Conservation (phyloP, 2,329 filamentous ascomycete genomes). For the Epichloe festucae region DNA sequence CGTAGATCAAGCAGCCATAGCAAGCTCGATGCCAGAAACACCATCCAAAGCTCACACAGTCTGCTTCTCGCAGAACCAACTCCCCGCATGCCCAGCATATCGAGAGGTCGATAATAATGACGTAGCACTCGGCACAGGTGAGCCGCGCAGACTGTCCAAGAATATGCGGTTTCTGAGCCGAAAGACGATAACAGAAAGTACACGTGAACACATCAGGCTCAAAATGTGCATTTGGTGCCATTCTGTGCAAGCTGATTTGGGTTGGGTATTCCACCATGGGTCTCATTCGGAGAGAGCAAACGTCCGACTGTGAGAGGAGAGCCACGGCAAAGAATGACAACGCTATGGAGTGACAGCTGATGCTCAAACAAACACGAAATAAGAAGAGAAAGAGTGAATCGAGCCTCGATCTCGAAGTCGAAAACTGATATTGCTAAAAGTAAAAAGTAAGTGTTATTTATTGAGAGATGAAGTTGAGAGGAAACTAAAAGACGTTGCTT, state of each 20-base stretch:
- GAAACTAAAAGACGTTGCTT: neutral
- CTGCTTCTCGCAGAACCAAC: constrained; percentile 37
- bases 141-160: constrained; percentile 35
- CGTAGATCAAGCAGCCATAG: constrained; percentile 43
- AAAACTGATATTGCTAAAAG: no score
- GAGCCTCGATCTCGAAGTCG: no score
- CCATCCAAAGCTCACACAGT: constrained; percentile 46
- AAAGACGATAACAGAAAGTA: constrained; percentile 40
- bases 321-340: neutral
- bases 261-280: neutral
- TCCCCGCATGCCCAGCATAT: constrained; percentile 47
- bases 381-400: neutral
- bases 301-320: neutral
- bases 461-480: neutral
- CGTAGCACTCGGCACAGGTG: constrained; percentile 34
- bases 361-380: neutral
- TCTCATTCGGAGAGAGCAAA: neutral
- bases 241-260: neutral
- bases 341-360: neutral
- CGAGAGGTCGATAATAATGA: constrained; percentile 36
- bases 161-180: constrained; percentile 22
- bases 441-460: neutral
- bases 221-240: neutral
- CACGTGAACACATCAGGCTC: constrained; percentile 31
- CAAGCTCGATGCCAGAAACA: constrained; percentile 46